These are phyloP conservation scores for Mycena filopes DNA, from an alignment of 768 basidiomycete species.

Conservation along the genomic window DNA sequence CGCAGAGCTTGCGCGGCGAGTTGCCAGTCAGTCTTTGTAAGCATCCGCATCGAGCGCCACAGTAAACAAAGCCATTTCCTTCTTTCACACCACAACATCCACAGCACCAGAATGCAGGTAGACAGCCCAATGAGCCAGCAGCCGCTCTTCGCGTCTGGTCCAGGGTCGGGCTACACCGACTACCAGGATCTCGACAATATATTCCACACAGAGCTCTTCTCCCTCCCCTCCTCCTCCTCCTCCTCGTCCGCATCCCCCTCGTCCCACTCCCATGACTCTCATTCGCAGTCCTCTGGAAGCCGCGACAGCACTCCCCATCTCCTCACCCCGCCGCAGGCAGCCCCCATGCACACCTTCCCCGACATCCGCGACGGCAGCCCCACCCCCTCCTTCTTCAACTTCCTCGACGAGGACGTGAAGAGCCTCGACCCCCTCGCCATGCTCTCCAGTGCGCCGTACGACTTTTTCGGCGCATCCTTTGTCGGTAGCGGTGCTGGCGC, in stretches of 20 bases:
- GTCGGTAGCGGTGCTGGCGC: conserved; percentile 38
- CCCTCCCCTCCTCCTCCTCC: conserved; percentile 38
- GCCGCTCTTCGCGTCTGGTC: conserved; percentile 37
- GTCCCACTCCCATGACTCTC: conserved; percentile 39
- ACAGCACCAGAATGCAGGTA: conserved; percentile 48
- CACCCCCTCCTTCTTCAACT: conserved; percentile 51
- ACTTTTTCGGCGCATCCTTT: conserved; percentile 50
- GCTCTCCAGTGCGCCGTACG: conserved; percentile 44
- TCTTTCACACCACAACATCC: no score
- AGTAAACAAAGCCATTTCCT: no score
- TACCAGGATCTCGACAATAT: conserved; percentile 66
- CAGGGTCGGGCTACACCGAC: conserved; percentile 34
- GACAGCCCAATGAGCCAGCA: conserved; percentile 46
- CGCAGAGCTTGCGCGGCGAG: no score
- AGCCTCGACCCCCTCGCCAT: conserved; percentile 40
- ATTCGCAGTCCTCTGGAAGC: conserved; percentile 52
- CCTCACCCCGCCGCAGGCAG: conserved; percentile 58
- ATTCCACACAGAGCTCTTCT: conserved; percentile 72
- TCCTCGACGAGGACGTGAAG: conserved; percentile 60
- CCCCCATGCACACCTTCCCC: conserved; percentile 48
- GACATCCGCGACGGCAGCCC: conserved; percentile 44
- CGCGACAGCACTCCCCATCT: conserved; percentile 57
- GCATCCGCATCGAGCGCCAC: no score
- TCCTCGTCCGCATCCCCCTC: conserved; percentile 35
- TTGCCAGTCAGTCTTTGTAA: no score